Conservation (phyloP, 2,329 filamentous ascomycete genomes). For the Falciphora oryzae region DNA sequence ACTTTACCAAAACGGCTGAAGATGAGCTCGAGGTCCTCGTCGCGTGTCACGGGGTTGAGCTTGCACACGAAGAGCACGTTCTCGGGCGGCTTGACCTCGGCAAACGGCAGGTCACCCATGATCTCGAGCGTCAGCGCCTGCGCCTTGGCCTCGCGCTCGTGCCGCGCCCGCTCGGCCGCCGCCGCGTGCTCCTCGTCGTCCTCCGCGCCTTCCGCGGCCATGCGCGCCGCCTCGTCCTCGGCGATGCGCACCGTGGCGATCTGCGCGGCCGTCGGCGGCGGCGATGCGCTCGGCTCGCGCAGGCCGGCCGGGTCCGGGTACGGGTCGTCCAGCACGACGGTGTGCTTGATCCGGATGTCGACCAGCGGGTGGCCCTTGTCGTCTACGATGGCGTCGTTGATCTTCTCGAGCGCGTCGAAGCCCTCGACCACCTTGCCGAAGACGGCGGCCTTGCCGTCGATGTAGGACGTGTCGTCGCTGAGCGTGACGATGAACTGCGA, state of each 20-base stretch:
- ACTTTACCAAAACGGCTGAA: conserved; percentile 97
- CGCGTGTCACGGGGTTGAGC: conserved; percentile 90
- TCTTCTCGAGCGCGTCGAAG: conserved; percentile 88
- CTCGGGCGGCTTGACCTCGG: conserved; percentile 94
- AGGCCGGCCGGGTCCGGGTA: conserved; percentile 77
- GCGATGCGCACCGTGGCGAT: conserved; percentile 87
- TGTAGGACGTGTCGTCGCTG: conserved; percentile 79
- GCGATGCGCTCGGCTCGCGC: conserved; percentile 71
- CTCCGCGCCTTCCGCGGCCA: conserved; percentile 54
- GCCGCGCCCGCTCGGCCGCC: conserved; percentile 69
- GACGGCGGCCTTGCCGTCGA: conserved; percentile 90
- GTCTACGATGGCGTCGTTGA: conserved; percentile 86
- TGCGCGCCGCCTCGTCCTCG: conserved; percentile 72
- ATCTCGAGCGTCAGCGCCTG: conserved; percentile 95
- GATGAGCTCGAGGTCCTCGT: conserved; percentile 90
- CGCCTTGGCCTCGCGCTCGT: conserved; percentile 85
- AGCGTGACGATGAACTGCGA: conserved; percentile 94
- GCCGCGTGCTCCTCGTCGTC: conserved; percentile 62
- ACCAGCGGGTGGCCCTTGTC: conserved; percentile 81
- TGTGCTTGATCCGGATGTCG: conserved; percentile 92
- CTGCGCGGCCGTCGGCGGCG: conserved; percentile 75
- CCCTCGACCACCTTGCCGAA: conserved; percentile 96
- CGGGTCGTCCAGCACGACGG: conserved; percentile 85
- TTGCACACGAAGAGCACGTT: conserved; percentile 99
- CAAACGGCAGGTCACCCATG: conserved; percentile 95